These are phyloP conservation scores for Xylaria digitata DNA, from an alignment of 2,329 filamentous ascomycete species.

Conservation along the genomic window DNA sequence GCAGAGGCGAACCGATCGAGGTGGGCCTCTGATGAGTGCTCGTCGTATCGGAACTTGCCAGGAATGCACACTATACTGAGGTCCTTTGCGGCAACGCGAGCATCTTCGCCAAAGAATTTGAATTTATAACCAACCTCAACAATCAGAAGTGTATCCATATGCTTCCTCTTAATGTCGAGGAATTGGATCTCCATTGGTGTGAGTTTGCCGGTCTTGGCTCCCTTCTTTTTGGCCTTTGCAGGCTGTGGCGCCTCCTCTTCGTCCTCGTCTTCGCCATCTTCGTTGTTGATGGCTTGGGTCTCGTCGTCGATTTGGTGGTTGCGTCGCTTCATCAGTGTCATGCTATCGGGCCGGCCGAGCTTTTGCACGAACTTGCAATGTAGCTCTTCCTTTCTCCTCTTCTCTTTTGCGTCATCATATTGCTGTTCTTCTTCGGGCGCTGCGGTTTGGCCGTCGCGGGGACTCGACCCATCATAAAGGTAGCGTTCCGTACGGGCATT, in stretches of 20 bases:
- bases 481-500: constrained; percentile 63
- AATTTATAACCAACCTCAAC: constrained; percentile 99
- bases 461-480: constrained; percentile 58
- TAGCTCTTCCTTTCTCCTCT: constrained; percentile 73
- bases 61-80: constrained; percentile 96
- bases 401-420: constrained; percentile 63
- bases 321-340: constrained; percentile 73
- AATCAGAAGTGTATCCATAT: constrained; percentile 89
- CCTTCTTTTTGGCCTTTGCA: constrained; percentile 72
- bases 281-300: constrained; percentile 59
- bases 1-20: constrained; percentile 92
- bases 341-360: constrained; percentile 85
- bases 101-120: constrained; percentile 96
- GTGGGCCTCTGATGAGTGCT: constrained; percentile 93
- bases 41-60: constrained; percentile 93
- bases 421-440: constrained; percentile 54
- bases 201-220: constrained; percentile 77
- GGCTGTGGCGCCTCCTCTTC: constrained; percentile 62
- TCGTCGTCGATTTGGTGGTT: constrained; percentile 67
- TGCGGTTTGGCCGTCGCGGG: constrained; percentile 57
- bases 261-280: constrained; percentile 68
- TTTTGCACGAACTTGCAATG: constrained; percentile 91
- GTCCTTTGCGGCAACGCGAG: constrained; percentile 86
- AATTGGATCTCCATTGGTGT: constrained; percentile 96
- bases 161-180: constrained; percentile 90